Percentiles rank a stretch among this genome's conserved stretches.
Evolutionary conservation across 805 yeast genomes (phyloP).

Genomic region (Yarrowia sp.): DNA sequence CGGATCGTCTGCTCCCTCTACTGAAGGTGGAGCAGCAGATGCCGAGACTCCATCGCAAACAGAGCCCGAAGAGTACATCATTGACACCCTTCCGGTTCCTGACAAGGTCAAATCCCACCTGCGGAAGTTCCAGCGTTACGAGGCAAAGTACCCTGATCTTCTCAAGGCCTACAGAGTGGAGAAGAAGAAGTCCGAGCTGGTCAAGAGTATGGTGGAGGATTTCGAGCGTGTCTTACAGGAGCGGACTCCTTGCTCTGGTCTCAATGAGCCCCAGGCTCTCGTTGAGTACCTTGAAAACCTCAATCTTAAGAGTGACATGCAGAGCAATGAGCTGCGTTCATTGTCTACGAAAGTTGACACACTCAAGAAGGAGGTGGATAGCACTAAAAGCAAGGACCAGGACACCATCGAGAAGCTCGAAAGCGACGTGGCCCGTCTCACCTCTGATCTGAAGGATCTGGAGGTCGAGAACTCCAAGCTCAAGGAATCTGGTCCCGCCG

Average conservation of each 20-base stretch:
- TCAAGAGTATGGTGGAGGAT: slow-evolving; percentile 38
- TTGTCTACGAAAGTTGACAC: slow-evolving; percentile 33
- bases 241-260: slow-evolving; percentile 71
- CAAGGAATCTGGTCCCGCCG: neutral
- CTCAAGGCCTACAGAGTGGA: slow-evolving; percentile 83
- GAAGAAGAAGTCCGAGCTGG: slow-evolving; percentile 59
- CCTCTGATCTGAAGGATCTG: slow-evolving; percentile 27
- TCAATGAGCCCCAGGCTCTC: slow-evolving; percentile 67
- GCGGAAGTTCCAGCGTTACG: slow-evolving; percentile 78
- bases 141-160: slow-evolving; percentile 81
- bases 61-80: neutral
- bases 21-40: neutral
- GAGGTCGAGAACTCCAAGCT: slow-evolving; percentile 20
- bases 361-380: slow-evolving; percentile 16
- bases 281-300: slow-evolving; percentile 66
- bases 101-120: slow-evolving; percentile 51
- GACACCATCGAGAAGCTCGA: slow-evolving; percentile 29
- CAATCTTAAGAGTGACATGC: slow-evolving; percentile 55
- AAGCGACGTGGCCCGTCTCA: slow-evolving; percentile 29
- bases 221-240: slow-evolving; percentile 75
- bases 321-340: slow-evolving; percentile 62
- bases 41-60: neutral
- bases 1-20: neutral
- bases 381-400: slow-evolving; percentile 24
- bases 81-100: slow-evolving; percentile 19